Conservation (phyloP, 1,284 basidiomycete species). For the Ganoderma leucocontextum region DNA sequence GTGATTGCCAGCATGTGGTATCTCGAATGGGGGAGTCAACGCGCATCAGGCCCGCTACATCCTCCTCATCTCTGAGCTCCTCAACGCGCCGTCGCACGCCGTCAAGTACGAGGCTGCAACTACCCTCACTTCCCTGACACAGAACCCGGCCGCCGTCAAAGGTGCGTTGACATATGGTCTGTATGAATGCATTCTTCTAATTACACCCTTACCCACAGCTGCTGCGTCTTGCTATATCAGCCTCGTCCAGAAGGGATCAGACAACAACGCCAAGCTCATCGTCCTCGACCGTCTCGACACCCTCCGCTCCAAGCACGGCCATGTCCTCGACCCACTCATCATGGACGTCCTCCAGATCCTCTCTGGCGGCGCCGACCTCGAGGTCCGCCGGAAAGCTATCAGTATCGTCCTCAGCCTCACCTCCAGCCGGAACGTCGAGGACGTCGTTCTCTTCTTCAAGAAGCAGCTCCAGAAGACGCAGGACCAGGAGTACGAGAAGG, state of each 20-base stretch:
- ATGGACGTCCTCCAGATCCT: constrained; percentile 97
- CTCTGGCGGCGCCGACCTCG: constrained; percentile 91
- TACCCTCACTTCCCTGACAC: constrained; percentile 93
- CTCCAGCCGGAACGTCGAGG: constrained; percentile 96
- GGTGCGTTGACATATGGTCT: constrained; percentile 53
- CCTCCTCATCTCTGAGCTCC: constrained; percentile 93
- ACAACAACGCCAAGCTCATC: constrained; percentile 99
- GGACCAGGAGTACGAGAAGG: constrained; percentile 88
- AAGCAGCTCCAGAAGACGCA: constrained; percentile 96
- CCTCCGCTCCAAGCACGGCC: constrained; percentile 88
- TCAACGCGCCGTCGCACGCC: constrained; percentile 90
- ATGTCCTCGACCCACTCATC: constrained; percentile 91
- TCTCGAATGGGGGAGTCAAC: not conserved
- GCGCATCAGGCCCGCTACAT: constrained; percentile 86
- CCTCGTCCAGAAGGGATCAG: constrained; percentile 93
- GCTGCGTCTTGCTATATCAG: constrained; percentile 91
- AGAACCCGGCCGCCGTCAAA: constrained; percentile 96
- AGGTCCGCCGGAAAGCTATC: constrained; percentile 94
- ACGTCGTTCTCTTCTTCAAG: constrained; percentile 96
- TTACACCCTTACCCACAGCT: constrained; percentile 56
- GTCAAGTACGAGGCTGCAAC: constrained; percentile 99
- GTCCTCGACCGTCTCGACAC: constrained; percentile 93
- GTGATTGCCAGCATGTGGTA: constrained; percentile 36
- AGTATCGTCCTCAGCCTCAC: constrained; percentile 94
- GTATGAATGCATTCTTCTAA: constrained; percentile 9